These are phyloP conservation scores for Yamadazyma atmosphaerica DNA, from an alignment of 1,139 yeast genomes.

Conservation along the genomic window DNA sequence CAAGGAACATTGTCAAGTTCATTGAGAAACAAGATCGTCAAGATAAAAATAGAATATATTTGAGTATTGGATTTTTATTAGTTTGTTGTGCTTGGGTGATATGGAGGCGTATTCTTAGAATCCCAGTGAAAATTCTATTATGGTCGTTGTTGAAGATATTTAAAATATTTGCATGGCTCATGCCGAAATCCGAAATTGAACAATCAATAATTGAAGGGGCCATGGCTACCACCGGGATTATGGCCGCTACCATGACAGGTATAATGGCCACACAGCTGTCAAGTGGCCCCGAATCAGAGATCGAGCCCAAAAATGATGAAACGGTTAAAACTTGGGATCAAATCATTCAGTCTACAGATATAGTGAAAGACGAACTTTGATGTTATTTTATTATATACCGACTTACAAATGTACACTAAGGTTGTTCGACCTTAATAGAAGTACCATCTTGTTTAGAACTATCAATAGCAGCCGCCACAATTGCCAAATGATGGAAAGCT, in stretches of 20 bases:
- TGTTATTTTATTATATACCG: conserved; percentile 2
- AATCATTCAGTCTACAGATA: conserved; percentile 2
- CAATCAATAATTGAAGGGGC: not conserved
- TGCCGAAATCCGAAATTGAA: conserved; percentile 8
- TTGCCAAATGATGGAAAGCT: conserved; percentile 90
- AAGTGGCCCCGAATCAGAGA: conserved; percentile 8
- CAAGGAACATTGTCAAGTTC: conserved; percentile 57
- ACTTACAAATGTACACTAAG: conserved; percentile 1
- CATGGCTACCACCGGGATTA: not conserved
- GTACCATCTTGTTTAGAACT: conserved; percentile 64
- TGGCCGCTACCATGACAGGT: not conserved
- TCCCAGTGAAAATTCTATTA: conserved; percentile 55
- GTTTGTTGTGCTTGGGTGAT: conserved; percentile 61
- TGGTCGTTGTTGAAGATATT: conserved; percentile 58
- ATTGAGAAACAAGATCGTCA: conserved; percentile 67
- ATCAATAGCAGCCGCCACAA: conserved; percentile 79
- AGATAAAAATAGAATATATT: conserved; percentile 61
- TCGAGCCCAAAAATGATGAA: conserved; percentile 10
- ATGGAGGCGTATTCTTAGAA: conserved; percentile 60
- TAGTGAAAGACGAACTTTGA: conserved; percentile 12
- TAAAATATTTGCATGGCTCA: conserved; percentile 35
- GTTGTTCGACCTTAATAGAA: conserved; percentile 47
- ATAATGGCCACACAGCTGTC: not conserved
- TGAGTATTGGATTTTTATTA: conserved; percentile 57
- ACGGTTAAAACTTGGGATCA: conserved; percentile 14